phyloP scores from a whole-genome alignment of 768 basidiomycete species.

The Lyophyllum decastes region DNA sequence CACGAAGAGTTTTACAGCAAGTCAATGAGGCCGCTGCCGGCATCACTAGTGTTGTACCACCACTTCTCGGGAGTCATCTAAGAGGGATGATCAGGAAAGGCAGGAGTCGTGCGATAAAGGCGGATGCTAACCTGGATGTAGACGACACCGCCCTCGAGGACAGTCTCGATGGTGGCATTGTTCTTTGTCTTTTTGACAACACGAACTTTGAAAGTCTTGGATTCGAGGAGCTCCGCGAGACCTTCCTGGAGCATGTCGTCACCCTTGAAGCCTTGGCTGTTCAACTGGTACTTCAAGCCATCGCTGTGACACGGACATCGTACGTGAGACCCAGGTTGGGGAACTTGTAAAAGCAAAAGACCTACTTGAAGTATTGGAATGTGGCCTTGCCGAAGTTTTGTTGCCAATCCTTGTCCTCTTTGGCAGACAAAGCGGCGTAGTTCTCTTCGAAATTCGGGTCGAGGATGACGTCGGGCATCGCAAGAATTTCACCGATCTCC shows the following conservation, averaged over 20 bases:
- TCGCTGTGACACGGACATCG: conserved; percentile 23
- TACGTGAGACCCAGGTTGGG: neutral
- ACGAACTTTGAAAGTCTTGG: conserved; percentile 38
- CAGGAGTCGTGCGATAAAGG: neutral
- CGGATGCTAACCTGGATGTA: conserved; percentile 33
- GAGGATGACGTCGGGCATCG: conserved; percentile 33
- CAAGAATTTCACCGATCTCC: conserved; percentile 31
- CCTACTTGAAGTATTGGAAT: conserved; percentile 31
- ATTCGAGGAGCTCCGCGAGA: conserved; percentile 32
- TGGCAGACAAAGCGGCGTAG: conserved; percentile 29
- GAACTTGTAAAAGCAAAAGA: neutral
- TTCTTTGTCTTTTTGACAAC: conserved; percentile 33
- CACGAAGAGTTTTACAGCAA: conserved; percentile 10
- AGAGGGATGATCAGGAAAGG: neutral
- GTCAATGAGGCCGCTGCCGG: conserved; percentile 25
- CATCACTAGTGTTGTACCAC: conserved; percentile 24
- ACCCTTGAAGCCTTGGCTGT: conserved; percentile 33
- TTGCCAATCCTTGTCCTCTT: conserved; percentile 31
- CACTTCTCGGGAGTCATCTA: conserved; percentile 26
- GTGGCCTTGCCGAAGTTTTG: conserved; percentile 25
- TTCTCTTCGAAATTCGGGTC: conserved; percentile 40
- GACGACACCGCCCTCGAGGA: conserved; percentile 35
- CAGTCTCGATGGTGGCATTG: conserved; percentile 28
- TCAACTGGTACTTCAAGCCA: conserved; percentile 32
- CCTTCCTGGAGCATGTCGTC: conserved; percentile 45